phyloP scores from a whole-genome alignment of 805 yeast genomes.

The Diddensiella caesifluorescens region DNA sequence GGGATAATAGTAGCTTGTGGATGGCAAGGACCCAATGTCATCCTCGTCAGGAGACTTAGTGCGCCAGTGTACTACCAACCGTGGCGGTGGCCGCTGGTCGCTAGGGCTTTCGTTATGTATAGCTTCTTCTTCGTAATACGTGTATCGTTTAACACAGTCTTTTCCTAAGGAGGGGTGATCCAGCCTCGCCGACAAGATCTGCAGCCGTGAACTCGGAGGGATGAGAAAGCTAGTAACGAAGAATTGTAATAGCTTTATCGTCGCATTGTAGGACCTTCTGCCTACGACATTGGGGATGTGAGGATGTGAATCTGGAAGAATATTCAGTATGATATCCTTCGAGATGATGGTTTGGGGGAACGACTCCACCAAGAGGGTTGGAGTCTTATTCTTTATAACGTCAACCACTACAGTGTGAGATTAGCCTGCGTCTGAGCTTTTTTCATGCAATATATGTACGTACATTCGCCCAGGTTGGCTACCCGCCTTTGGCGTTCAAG shows the following conservation, averaged over 20 bases:
- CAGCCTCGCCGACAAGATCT: constrained; percentile 21
- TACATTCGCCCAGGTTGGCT: constrained; percentile 29
- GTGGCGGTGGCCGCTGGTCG: constrained; percentile 4
- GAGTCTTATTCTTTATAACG: constrained; percentile 23
- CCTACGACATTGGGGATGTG: constrained; percentile 27
- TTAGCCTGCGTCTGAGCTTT: background rate
- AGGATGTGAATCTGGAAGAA: constrained; percentile 30
- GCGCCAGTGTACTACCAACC: constrained; percentile 16
- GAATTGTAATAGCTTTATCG: constrained; percentile 27
- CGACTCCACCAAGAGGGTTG: constrained; percentile 24
- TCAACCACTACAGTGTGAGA: constrained; percentile 17
- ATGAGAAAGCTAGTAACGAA: constrained; percentile 27
- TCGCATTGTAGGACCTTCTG: constrained; percentile 24
- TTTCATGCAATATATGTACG: background rate
- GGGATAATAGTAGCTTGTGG: constrained; percentile 1
- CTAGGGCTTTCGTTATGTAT: background rate
- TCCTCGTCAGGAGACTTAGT: constrained; percentile 14
- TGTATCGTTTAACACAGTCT: too few relatives aligned
- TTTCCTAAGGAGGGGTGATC: constrained; percentile 1
- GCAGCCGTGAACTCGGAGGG: constrained; percentile 26
- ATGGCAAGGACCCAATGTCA: background rate
- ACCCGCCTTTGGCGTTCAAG: constrained; percentile 20
- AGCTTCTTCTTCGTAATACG: background rate
- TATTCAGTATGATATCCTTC: constrained; percentile 23
- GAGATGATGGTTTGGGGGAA: constrained; percentile 28